Percentiles rank a stretch among this genome's conserved stretches.
Evolutionary conservation across 73 alveolate species (phyloP).

Genomic region (Paraurostyla sp.): DNA sequence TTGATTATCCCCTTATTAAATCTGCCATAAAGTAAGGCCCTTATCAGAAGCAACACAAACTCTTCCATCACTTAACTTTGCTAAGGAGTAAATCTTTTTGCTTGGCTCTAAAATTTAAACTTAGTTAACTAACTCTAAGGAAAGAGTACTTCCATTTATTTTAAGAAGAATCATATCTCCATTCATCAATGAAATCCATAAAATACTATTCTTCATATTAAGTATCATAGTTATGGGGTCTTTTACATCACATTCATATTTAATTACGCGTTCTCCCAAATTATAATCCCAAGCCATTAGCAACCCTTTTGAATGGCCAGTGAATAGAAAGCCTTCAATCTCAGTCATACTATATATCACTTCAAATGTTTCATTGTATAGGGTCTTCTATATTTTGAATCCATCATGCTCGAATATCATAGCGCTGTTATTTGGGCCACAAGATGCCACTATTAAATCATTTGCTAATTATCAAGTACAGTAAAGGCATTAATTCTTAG

Average conservation of each 20-base stretch:
- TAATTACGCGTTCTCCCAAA: conserved; percentile 32
- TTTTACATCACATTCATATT: conserved; percentile 32
- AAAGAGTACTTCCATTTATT: neutral
- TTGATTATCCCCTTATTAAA: neutral
- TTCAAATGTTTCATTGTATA: conserved; percentile 49
- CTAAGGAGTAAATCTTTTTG: conserved; percentile 25
- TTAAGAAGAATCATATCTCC: conserved; percentile 31
- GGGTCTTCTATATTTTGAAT: conserved; percentile 21
- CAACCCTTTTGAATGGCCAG: conserved; percentile 40
- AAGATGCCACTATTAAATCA: conserved; percentile 36
- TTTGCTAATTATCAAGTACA: conserved; percentile 42
- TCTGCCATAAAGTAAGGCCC: conserved; percentile 28
- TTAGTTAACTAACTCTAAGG: neutral
- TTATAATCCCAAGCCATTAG: conserved; percentile 21
- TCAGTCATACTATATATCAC: conserved; percentile 23
- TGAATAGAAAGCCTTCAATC: conserved; percentile 20
- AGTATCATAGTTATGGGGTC: conserved; percentile 30
- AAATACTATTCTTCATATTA: neutral
- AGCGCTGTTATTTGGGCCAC: conserved; percentile 51
- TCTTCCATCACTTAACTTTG: conserved; percentile 3
- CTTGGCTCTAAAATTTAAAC: conserved; percentile 16
- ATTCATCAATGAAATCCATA: conserved; percentile 37
- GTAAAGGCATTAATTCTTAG: conserved; percentile 39
- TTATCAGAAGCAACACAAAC: conserved; percentile 25
- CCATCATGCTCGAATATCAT: conserved; percentile 48